Base-by-base conservation (phyloP, 495 filamentous ascomycete species). In the Neurospora sublineolata region DNA sequence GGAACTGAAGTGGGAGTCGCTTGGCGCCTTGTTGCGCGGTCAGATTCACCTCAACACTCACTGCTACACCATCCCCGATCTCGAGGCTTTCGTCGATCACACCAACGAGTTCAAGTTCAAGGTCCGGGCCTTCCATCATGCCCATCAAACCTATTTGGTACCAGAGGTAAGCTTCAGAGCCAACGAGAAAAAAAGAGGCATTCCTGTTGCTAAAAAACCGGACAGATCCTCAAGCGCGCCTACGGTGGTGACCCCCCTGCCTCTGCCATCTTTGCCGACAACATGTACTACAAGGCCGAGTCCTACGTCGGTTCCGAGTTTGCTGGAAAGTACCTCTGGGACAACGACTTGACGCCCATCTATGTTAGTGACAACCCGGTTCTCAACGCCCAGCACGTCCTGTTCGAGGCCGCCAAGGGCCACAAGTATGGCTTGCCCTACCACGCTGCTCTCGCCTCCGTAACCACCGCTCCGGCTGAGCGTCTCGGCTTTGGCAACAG, bases 101-200 rank as follows among this genome's bases (percentile, higher is more conserved):
- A 87, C 84, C 8, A 88, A 90, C 72, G 89, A 91, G 78, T 91
- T 91, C 80, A 84, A 86, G 72, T 89, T 90, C 75, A 77, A 82
- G 23, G 76, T 90, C 38, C 81, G 84, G 9, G 88, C 89, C 0
- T 90, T 91, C 75, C 89, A 91, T 76, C 89, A 91, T 74, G 89
- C 89, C 11, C 85, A 89, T 69, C 82, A 86, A 71, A 87, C 88
- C 1, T 90, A 81, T 77, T 74, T 89, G 36, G 84, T 90, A 4
- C 88, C 89, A 1, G 88, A 91, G 77, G 77, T 75, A 39, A 68
- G 72, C 39, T 10, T 0, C 0, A 30, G 5, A 60, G 23, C 23
- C 6, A 1, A 0, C 18, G 4, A 27, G 8, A 11, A 36, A 4
- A 36, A 4, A 36, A 36, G 33, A 1, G 12, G 18, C 23, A 30